Evolutionary conservation across 495 filamentous ascomycete species (phyloP), one percentile per base, ranked within the genome.

Genomic region (Podospora bellae-mahoneyi): DNA sequence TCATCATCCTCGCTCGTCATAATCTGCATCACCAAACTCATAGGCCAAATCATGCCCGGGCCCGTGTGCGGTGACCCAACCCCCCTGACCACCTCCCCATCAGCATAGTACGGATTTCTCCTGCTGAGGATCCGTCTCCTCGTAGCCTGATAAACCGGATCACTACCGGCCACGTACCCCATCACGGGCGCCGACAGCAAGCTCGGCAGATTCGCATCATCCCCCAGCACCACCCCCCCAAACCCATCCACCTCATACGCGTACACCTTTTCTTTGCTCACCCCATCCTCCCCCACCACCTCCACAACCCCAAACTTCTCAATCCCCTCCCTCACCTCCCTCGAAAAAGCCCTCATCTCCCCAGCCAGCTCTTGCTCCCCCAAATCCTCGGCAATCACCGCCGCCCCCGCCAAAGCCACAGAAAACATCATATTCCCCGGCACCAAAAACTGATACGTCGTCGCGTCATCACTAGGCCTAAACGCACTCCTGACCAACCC

Each of bases 371-470:
- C 23, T 23, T 23, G 23, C 23, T 23, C 23, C 23, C 23, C 23
- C 1, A 23, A 23, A 23, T 23, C 23, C 23, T 23, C 23, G 23
- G 86, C 83, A 68, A 91, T 88, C 10, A 73, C 57, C 0, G 83
- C 78, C 13, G 81, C 78, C 0, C 73, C 74, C 3, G 75, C 78
- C 1, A 90, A 79, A 64, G 85, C 87, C 30, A 80, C 72, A 18
- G 84, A 80, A 71, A 90, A 90, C 84, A 90, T 89, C 89, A 90
- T 90, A 66, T 90, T 91, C 4, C 84, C 82, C 1, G 89, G 89
- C 34, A 91, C 82, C 67, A 88, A 78, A 19, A 87, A 80, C 72
- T 88, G 85, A 66, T 79, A 88, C 62, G 86, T 84, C 1, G 74
- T 81, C 20, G 79, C 68, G 73, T 91, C 89, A 73, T 91, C 89